phyloP scores from a whole-genome alignment of 768 basidiomycete species.

The Gloeophyllum trabeum region DNA sequence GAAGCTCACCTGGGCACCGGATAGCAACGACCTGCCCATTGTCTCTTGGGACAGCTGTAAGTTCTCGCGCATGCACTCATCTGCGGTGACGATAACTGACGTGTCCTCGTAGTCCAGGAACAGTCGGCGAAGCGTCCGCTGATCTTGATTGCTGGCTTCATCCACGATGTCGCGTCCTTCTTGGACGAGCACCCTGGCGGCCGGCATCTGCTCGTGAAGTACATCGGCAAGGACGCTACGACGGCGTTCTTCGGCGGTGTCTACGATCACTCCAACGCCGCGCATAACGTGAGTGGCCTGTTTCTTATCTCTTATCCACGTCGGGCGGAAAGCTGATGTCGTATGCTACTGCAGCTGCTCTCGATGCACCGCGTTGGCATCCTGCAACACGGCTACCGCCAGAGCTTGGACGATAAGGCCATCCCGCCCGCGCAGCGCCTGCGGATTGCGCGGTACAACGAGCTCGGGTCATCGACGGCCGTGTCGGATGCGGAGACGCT shows the following conservation, averaged over 20 bases:
- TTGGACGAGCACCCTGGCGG: conserved; percentile 91
- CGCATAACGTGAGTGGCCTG: conserved; percentile 73
- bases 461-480: conserved; percentile 22
- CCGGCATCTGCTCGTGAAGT: conserved; percentile 68
- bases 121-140: conserved; percentile 73
- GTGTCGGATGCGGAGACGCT: conserved; percentile 18
- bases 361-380: conserved; percentile 55
- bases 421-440: conserved; percentile 40
- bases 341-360: conserved; percentile 22
- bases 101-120: conserved; percentile 46
- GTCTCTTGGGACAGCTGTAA: conserved; percentile 81
- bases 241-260: conserved; percentile 93
- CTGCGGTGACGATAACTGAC: background rate
- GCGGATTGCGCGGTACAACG: conserved; percentile 27
- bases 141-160: conserved; percentile 83
- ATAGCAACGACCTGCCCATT: conserved; percentile 65
- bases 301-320: background rate
- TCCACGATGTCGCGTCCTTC: conserved; percentile 81
- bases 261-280: conserved; percentile 82
- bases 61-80: conserved; percentile 13
- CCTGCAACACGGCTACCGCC: conserved; percentile 40
- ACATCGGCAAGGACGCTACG: conserved; percentile 86
- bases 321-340: background rate
- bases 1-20: conserved; percentile 66
- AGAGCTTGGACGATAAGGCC: conserved; percentile 33